A percentile compares a stretch with the other conserved stretches of the same genome.
phyloP scores from a whole-genome alignment of 805 yeast species.

The Debaryomyces tyrocola region DNA sequence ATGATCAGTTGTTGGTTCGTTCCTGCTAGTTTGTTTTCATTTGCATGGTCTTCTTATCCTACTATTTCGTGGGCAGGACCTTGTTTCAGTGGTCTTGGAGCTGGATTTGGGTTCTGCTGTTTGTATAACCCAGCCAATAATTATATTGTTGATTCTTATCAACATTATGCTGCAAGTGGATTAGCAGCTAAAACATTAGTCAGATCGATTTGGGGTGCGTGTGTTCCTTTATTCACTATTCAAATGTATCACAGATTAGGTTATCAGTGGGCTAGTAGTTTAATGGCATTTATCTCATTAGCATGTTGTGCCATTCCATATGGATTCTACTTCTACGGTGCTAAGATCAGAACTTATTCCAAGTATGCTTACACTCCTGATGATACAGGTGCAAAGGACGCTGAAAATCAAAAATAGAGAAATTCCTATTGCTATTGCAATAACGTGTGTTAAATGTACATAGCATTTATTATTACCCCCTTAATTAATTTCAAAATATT shows the following conservation, averaged over 20 bases:
- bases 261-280: slow-evolving; percentile 50
- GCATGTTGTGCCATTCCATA: slow-evolving; percentile 54
- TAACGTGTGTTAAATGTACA: too few species aligned
- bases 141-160: slow-evolving; percentile 40
- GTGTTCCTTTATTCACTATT: slow-evolving; percentile 64
- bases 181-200: slow-evolving; percentile 41
- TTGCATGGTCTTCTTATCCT: slow-evolving; percentile 40
- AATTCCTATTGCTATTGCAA: too few species aligned
- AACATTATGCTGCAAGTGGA: slow-evolving; percentile 38
- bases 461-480: too few species aligned
- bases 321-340: slow-evolving; percentile 44
- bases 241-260: slow-evolving; percentile 60
- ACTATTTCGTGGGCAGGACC: slow-evolving; percentile 40
- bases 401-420: background rate
- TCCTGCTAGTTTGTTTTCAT: slow-evolving; percentile 36
- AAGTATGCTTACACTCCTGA: slow-evolving; percentile 63
- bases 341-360: slow-evolving; percentile 46
- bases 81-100: slow-evolving; percentile 33
- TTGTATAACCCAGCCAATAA: slow-evolving; percentile 40
- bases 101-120: slow-evolving; percentile 35
- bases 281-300: slow-evolving; percentile 53
- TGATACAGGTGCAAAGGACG: background rate
- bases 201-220: slow-evolving; percentile 42
- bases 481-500: too few species aligned
- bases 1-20: slow-evolving; percentile 39